Base-by-base conservation (phyloP, 345 rosid species). In the Microcos paniculata region DNA sequence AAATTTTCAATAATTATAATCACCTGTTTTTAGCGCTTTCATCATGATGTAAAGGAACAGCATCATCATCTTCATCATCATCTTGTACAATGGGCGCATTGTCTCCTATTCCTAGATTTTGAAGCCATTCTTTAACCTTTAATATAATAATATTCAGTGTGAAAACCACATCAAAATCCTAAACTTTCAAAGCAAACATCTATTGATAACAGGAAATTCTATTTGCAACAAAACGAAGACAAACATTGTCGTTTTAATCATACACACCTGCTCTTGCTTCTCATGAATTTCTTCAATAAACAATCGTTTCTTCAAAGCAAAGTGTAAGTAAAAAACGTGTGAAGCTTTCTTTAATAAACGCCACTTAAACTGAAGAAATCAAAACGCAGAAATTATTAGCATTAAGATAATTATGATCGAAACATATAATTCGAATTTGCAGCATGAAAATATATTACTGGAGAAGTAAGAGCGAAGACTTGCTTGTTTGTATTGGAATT, bases 101-200 rank as follows among this genome's bases (percentile, higher is more conserved):
- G 75, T 95, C 99, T 81, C 96, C 99, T 51, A 95, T 89, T 90
- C 98, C 99, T 86, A 95, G 97, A 91, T 93, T 93, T 90, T 93
- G 97, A 87, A 95, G 99, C 99, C 99, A 95, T 82, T 93, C 99
- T 95, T 91, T 95, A 89, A 95, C 99, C 99, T 95, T 92, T 85
- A 80, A 90, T 80, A 77, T 78, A 83, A 83, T 78, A 83, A 82
- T 76, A 76, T 80, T 80, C 78, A 85, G 87, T 26, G 85, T 58
- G 30, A 83, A 83, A 83, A 83, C 56, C 58, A 82, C 73, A 87
- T 88, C 84, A 89, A 86, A 86, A 79, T 76, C 74, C 82, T 56
- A 71, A 61, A 69, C 64, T 51, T 67, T 82, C 74, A 70, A 84
- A 81, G 63, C 24, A 71, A 21, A 71, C 73, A 26, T 40, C 14